Conservation (phyloP, 2,329 filamentous ascomycete genomes). For the Botryosphaeria dothidea region DNA sequence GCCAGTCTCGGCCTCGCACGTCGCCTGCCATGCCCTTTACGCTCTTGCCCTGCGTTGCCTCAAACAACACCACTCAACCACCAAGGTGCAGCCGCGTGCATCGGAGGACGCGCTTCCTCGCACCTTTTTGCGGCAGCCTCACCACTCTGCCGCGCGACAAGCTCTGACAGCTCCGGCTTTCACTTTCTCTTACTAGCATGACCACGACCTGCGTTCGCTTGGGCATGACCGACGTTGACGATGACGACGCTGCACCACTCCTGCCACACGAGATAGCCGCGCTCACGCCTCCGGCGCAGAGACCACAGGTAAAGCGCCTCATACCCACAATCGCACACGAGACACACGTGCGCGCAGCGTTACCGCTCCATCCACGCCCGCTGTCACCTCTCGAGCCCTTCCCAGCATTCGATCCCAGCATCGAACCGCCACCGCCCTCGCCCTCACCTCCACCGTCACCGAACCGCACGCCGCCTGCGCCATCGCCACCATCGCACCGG, state of each 20-base stretch:
- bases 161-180: no score
- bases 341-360: neutral
- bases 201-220: neutral
- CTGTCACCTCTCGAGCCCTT: slow-evolving; percentile 4
- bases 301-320: neutral
- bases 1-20: neutral
- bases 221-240: neutral
- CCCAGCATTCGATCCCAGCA: neutral
- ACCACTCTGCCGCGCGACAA: neutral
- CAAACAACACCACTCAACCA: neutral
- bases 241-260: neutral
- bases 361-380: neutral
- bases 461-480: neutral
- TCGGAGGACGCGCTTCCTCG: neutral
- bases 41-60: neutral
- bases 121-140: neutral
- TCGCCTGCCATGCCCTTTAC: neutral
- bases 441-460: neutral
- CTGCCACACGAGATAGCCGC: slow-evolving; percentile 4
- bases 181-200: neutral
- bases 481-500: neutral
- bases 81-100: neutral
- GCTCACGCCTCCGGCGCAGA: neutral
- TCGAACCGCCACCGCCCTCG: neutral
- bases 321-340: neutral